Evolutionary conservation across 2,329 filamentous ascomycete species (phyloP).

Genomic region (Penicillium sp.): DNA sequence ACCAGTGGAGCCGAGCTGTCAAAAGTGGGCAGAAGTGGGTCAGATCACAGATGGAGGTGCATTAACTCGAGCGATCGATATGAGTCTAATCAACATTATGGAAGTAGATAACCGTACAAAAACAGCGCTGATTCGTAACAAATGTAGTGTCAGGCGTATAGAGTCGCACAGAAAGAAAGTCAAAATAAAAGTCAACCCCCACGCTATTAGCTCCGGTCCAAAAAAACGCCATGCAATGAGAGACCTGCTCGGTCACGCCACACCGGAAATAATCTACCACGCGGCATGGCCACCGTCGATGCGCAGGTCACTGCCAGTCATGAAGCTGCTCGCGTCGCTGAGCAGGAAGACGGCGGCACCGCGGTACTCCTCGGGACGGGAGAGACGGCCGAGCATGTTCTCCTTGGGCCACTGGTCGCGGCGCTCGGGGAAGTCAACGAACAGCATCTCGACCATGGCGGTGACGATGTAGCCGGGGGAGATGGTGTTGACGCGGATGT

Average conservation of each 20-base stretch:
- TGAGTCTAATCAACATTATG: conserved; percentile 20
- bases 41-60: conserved; percentile 9
- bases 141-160: background rate
- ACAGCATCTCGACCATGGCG: conserved; percentile 46
- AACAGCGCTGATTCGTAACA: conserved; percentile 5
- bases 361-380: conserved; percentile 66
- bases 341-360: conserved; percentile 51
- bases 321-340: conserved; percentile 53
- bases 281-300: conserved; percentile 56
- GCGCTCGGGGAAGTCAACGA: conserved; percentile 67
- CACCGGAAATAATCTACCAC: conserved; percentile 44
- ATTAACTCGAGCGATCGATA: conserved; percentile 17
- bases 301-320: conserved; percentile 55
- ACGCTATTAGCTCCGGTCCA: background rate
- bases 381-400: conserved; percentile 77
- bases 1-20: conserved; percentile 16
- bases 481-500: conserved; percentile 51
- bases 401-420: conserved; percentile 79
- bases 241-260: conserved; percentile 8
- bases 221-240: conserved; percentile 24
- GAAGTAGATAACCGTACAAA: background rate
- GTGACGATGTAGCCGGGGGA: conserved; percentile 50
- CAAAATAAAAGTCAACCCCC: background rate
- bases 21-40: conserved; percentile 13
- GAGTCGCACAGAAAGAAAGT: background rate